Percentiles rank a stretch among this genome's conserved stretches.
phyloP scores from a whole-genome alignment of 192 early-diverging fungal species.

The Diversispora eburnea region DNA sequence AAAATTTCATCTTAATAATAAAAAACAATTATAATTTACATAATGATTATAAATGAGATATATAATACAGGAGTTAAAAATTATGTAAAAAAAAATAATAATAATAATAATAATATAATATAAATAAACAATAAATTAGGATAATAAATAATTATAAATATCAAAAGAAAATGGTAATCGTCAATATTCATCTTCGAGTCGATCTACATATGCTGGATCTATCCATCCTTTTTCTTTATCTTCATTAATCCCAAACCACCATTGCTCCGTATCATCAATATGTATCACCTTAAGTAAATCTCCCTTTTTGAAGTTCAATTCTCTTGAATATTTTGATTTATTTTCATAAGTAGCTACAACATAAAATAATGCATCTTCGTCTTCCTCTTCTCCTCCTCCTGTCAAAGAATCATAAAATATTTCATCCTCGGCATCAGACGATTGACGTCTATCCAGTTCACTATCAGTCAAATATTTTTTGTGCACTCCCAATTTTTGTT shows the following conservation, averaged over 20 bases:
- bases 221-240: slow-evolving; percentile 24
- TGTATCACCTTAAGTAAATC: slow-evolving; percentile 15
- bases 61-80: no score
- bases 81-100: no score
- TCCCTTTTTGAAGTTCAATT: slow-evolving; percentile 35
- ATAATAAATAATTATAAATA: no score
- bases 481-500: neutral
- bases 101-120: no score
- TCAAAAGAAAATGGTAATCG: no score
- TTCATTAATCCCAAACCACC: slow-evolving; percentile 27
- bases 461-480: slow-evolving; percentile 27
- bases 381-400: slow-evolving; percentile 29
- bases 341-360: slow-evolving; percentile 36
- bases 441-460: neutral
- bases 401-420: slow-evolving; percentile 27
- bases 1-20: no score
- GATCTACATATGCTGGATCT: slow-evolving; percentile 9
- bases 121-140: no score
- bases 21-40: no score
- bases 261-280: slow-evolving; percentile 15
- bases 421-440: slow-evolving; percentile 24
- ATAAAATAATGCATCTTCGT: slow-evolving; percentile 37
- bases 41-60: no score
- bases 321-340: slow-evolving; percentile 31
- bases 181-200: neutral